A percentile compares a stretch with the other conserved stretches of the same genome.
Conservation (phyloP, 2,329 filamentous ascomycete genomes). For the Exophiala bonariae region DNA sequence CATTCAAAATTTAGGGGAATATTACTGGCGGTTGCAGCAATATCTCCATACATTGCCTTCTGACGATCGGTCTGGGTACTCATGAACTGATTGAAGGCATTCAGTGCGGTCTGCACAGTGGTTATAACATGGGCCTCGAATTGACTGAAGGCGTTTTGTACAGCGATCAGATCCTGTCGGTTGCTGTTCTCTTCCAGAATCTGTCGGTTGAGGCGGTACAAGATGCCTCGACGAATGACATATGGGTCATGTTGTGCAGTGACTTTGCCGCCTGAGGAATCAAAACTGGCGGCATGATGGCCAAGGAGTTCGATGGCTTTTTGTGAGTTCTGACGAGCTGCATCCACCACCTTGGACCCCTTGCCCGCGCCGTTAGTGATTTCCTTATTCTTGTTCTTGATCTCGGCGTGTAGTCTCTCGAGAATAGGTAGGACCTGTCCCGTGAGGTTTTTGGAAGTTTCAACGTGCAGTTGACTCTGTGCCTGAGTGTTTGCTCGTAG, state of each 20-base stretch:
- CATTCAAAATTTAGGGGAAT: slow-evolving; percentile 88
- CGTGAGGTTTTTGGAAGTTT: slow-evolving; percentile 89
- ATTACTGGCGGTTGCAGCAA: slow-evolving; percentile 72
- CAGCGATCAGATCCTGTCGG: slow-evolving; percentile 77
- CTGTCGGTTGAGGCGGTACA: slow-evolving; percentile 85
- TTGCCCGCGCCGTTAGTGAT: slow-evolving; percentile 78
- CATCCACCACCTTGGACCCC: slow-evolving; percentile 86
- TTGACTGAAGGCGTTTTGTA: slow-evolving; percentile 84
- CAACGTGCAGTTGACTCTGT: slow-evolving; percentile 82
- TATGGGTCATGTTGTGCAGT: slow-evolving; percentile 81
- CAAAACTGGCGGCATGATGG: slow-evolving; percentile 77
- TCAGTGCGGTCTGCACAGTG: slow-evolving; percentile 78
- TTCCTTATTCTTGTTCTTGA: slow-evolving; percentile 96
- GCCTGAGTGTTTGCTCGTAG: slow-evolving; percentile 87
- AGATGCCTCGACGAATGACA: slow-evolving; percentile 75
- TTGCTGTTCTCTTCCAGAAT: slow-evolving; percentile 95
- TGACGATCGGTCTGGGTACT: slow-evolving; percentile 79
- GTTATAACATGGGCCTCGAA: slow-evolving; percentile 86
- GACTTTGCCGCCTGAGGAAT: slow-evolving; percentile 71
- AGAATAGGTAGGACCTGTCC: slow-evolving; percentile 82
- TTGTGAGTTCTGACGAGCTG: slow-evolving; percentile 80
- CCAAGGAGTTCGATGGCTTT: slow-evolving; percentile 95
- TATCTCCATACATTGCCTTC: slow-evolving; percentile 78
- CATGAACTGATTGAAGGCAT: slow-evolving; percentile 78
- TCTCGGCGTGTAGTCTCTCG: slow-evolving; percentile 88